phyloP scores from a whole-genome alignment of 2,329 filamentous ascomycete species.

The Talaromyces sp. region DNA sequence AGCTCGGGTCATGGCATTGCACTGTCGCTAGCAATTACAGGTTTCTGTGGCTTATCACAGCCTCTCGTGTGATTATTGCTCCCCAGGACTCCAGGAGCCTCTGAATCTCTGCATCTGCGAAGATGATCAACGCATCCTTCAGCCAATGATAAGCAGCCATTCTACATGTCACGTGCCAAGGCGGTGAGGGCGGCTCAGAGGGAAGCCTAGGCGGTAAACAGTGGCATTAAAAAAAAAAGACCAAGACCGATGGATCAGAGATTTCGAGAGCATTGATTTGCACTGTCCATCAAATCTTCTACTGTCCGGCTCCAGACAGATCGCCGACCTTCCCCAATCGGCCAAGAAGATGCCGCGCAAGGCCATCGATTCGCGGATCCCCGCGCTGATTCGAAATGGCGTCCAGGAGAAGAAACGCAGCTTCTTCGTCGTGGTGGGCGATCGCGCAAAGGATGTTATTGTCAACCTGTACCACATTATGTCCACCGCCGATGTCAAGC shows the following conservation, averaged over 20 bases:
- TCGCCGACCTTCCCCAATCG: neutral
- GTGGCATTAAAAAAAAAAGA: slow-evolving; percentile 22
- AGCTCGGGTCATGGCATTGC: no score
- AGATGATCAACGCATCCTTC: neutral
- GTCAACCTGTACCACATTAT: slow-evolving; percentile 93
- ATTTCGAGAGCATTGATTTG: slow-evolving; percentile 4
- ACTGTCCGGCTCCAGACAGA: neutral
- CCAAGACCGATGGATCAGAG: slow-evolving; percentile 5
- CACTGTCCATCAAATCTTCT: neutral
- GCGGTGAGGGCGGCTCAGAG: slow-evolving; percentile 3
- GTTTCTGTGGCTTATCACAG: neutral
- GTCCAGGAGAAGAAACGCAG: slow-evolving; percentile 92
- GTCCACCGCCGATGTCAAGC: slow-evolving; percentile 81
- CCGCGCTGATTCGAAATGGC: slow-evolving; percentile 85
- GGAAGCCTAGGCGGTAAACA: slow-evolving; percentile 16
- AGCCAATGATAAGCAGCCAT: neutral
- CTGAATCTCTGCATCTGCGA: neutral
- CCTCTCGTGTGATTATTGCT: neutral
- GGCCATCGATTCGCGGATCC: slow-evolving; percentile 79
- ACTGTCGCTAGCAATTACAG: no score
- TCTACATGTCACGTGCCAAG: slow-evolving; percentile 1
- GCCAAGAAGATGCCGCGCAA: slow-evolving; percentile 39
- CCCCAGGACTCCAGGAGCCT: no score
- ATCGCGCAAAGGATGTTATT: slow-evolving; percentile 92
- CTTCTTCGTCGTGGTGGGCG: slow-evolving; percentile 95